Evolutionary conservation across 1,284 basidiomycete genomes (phyloP).

Genomic region (Boletellus deceptivus): DNA sequence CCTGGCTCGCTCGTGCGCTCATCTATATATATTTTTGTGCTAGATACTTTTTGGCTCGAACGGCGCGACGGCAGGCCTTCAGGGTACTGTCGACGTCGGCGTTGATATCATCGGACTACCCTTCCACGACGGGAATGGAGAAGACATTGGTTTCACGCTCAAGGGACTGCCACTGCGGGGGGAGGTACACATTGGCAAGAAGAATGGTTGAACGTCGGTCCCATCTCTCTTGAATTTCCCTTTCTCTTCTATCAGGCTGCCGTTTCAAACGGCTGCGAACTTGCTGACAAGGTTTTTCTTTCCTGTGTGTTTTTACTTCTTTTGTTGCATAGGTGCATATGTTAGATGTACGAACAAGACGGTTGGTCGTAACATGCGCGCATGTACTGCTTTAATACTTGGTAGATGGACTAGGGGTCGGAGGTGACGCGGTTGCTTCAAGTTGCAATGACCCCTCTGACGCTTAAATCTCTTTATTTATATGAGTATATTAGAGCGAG

Average conservation of each 20-base stretch:
- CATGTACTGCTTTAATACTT: slow-evolving; percentile 12
- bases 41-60: slow-evolving; percentile 65
- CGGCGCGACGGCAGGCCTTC: slow-evolving; percentile 68
- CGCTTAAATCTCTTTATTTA: no score
- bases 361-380: slow-evolving; percentile 6
- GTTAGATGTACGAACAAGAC: slow-evolving; percentile 6
- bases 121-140: slow-evolving; percentile 36
- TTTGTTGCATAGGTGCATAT: slow-evolving; percentile 9
- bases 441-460: no score
- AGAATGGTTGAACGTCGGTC: slow-evolving; percentile 19
- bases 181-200: slow-evolving; percentile 63
- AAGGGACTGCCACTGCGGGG: slow-evolving; percentile 65
- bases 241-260: not conserved
- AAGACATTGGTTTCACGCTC: slow-evolving; percentile 52
- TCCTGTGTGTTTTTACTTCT: not conserved
- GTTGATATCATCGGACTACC: slow-evolving; percentile 62
- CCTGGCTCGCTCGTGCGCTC: not conserved
- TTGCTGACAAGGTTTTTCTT: not conserved
- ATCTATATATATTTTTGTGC: not conserved
- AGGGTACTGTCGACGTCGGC: slow-evolving; percentile 61
- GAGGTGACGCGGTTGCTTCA: not conserved
- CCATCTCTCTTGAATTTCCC: not conserved
- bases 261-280: slow-evolving; percentile 1
- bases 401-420: no score
- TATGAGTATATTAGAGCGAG: no score